A percentile compares a stretch with the other conserved stretches of the same genome.
phyloP scores from a whole-genome alignment of 2,329 filamentous ascomycete species.

The Ophioceras dolichostomum region DNA sequence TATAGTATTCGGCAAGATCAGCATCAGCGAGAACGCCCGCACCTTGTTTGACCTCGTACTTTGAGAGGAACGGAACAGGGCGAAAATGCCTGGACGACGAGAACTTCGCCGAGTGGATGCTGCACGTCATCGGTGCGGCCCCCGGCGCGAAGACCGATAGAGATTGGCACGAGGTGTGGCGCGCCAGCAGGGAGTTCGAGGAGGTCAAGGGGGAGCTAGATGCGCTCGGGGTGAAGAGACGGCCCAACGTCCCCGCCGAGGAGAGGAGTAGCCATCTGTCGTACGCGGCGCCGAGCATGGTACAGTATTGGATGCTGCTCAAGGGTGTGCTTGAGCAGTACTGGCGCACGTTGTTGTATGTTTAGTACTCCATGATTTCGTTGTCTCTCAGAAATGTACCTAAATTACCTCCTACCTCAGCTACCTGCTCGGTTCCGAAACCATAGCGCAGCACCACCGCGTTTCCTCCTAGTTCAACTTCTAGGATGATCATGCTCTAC shows the following conservation, averaged over 20 bases:
- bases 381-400: no score
- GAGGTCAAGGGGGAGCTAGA: slow-evolving; percentile 37
- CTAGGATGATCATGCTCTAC: no score
- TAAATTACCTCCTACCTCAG: no score
- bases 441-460: no score
- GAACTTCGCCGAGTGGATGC: slow-evolving; percentile 80
- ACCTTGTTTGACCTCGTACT: slow-evolving; percentile 54
- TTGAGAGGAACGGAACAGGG: slow-evolving; percentile 61
- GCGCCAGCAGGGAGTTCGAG: slow-evolving; percentile 43
- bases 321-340: slow-evolving; percentile 79
- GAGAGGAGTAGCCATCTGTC: no score
- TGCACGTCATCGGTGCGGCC: slow-evolving; percentile 48
- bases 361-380: no score
- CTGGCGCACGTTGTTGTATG: slow-evolving; percentile 65
- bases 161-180: slow-evolving; percentile 55
- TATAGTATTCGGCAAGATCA: slow-evolving; percentile 50
- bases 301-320: slow-evolving; percentile 59
- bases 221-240: slow-evolving; percentile 8
- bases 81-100: slow-evolving; percentile 50
- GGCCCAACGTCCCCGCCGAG: slow-evolving; percentile 17
- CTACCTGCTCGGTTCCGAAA: no score
- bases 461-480: no score
- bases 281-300: slow-evolving; percentile 42
- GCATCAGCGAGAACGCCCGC: slow-evolving; percentile 53
- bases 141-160: slow-evolving; percentile 51